Evolutionary conservation across 306 rosid species (phyloP), one percentile per base, ranked within the genome.

Genomic region (Luffa aegyptiaca): DNA sequence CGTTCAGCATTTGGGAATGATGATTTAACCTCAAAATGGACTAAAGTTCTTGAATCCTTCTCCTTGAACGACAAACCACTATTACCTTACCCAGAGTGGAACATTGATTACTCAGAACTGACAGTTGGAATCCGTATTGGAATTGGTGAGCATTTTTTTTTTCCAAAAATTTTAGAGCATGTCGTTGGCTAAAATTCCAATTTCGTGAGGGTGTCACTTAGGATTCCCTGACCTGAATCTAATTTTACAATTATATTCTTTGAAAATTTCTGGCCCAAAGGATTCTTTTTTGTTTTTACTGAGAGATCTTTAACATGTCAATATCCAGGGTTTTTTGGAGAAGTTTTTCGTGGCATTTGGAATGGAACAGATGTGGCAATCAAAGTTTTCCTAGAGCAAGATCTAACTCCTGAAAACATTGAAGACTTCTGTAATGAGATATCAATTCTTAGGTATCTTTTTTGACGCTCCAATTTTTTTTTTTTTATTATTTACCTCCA

Each of bases 361-460:
- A 93, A 96, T 80, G 99, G 99, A 80, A 96, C 98, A 49, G 98
- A 93, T 72, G 99, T 96, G 64, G 99, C 99, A 64, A 86, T 96
- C 81, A 96, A 96, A 89, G 96, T 96, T 84, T 93, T 96, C 82
- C 89, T 96, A 21, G 99, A 93, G 89, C 98, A 96, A 86, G 98
- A 93, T 89, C 86, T 93, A 76, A 96, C 98, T 74, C 86, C 92
- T 70, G 98, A 96, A 86, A 96, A 96, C 87, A 88, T 93, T 97
- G 98, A 93, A 88, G 99, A 96, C 80, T 96, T 96, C 82, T 93
- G 99, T 84, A 96, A 96, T 80, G 99, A 96, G 86, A 96, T 96
- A 87, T 84, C 94, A 71, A 93, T 96, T 90, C 97, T 96, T 81
- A 90, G 98, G 99, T 96, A 81, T 80, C 70, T 75, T 75, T 39